Percentiles rank a stretch among this genome's conserved stretches.
phyloP scores from a whole-genome alignment of 495 filamentous ascomycete genomes.

The Penicillium steckii region DNA sequence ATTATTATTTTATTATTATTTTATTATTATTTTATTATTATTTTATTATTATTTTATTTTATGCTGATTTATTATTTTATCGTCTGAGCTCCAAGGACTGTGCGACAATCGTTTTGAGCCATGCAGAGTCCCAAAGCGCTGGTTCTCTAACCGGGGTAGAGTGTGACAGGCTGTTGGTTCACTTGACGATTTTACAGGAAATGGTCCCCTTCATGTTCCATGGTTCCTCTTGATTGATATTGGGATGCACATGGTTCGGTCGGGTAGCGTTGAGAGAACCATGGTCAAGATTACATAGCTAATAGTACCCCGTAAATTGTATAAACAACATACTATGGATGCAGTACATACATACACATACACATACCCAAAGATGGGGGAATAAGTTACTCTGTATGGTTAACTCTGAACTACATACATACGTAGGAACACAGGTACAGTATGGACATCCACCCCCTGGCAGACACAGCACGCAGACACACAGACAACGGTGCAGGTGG shows the following conservation, averaged over 20 bases:
- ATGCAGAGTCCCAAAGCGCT: slow-evolving; percentile 15
- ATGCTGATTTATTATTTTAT: not conserved
- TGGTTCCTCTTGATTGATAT: not conserved
- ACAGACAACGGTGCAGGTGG: slow-evolving; percentile 1
- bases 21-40: slow-evolving; percentile 4
- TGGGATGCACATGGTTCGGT: not conserved
- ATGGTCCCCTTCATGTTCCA: not conserved
- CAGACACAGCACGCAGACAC: not conserved
- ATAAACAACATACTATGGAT: too few relatives aligned
- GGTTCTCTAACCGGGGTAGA: slow-evolving; percentile 7
- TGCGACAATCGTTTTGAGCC: not conserved
- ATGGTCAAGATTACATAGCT: not conserved
- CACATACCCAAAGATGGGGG: too few relatives aligned
- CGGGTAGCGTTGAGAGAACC: not conserved
- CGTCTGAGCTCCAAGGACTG: slow-evolving; percentile 5
- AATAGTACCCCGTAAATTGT: too few relatives aligned
- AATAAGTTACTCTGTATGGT: too few relatives aligned
- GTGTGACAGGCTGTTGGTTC: not conserved
- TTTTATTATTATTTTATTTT: not conserved
- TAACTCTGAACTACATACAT: too few relatives aligned
- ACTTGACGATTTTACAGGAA: not conserved
- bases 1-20: not conserved
- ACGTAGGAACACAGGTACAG: too few relatives aligned
- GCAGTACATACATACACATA: too few relatives aligned
- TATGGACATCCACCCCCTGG: slow-evolving; percentile 1